phyloP scores from a whole-genome alignment of 2,329 filamentous ascomycete species.

The Myriangium duriaei region DNA sequence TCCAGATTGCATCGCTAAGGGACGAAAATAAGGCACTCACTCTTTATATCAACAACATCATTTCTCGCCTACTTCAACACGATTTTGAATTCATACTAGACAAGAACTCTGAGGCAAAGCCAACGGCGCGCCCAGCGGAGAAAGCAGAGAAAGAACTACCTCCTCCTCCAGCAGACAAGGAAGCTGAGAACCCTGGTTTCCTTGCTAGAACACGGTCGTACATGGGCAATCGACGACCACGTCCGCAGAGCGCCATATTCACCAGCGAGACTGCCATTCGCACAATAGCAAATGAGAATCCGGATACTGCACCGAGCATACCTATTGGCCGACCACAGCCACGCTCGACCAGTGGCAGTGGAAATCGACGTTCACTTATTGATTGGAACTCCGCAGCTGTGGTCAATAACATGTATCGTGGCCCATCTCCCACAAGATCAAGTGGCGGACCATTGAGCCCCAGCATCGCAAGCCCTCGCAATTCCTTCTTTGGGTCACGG shows the following conservation, averaged over 20 bases:
- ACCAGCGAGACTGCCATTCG: constrained; percentile 13
- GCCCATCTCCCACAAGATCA: constrained; percentile 34
- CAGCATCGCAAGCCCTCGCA: constrained; percentile 47
- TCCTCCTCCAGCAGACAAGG: constrained; percentile 51
- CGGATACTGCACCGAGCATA: constrained; percentile 63
- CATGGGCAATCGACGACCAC: constrained; percentile 30
- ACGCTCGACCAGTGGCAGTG: constrained; percentile 30
- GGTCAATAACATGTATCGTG: constrained; percentile 83
- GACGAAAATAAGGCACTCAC: constrained; percentile 96
- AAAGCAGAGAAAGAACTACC: constrained; percentile 73
- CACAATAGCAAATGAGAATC: constrained; percentile 39
- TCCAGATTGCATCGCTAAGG: constrained; percentile 65
- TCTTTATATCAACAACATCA: constrained; percentile 98
- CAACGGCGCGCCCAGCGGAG: not conserved
- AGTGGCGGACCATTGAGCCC: constrained; percentile 25
- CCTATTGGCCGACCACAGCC: constrained; percentile 50
- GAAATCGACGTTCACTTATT: constrained; percentile 32
- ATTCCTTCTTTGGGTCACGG: constrained; percentile 47
- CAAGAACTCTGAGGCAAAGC: constrained; percentile 39
- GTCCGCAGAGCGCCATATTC: constrained; percentile 20
- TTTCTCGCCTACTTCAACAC: constrained; percentile 84
- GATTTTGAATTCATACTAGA: constrained; percentile 91
- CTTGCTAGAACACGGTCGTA: constrained; percentile 50
- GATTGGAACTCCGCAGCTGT: constrained; percentile 50
- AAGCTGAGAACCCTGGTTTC: constrained; percentile 34